These are phyloP conservation scores for Cyclotella sp. DNA, from an alignment of 108 stramenopile genomes.

Conservation along the genomic window DNA sequence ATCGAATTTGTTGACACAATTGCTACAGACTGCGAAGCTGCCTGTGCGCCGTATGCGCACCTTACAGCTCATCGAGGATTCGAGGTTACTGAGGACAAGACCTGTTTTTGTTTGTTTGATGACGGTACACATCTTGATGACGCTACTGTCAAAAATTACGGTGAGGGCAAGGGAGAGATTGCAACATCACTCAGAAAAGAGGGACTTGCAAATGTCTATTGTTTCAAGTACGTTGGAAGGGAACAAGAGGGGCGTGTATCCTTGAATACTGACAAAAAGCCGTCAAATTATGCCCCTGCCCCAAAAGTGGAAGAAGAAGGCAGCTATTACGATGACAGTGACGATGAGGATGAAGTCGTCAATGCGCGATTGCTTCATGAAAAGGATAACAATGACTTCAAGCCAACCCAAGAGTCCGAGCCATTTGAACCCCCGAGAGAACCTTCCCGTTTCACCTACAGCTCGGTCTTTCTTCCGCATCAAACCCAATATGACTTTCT, in stretches of 20 bases:
- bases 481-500: slow-evolving; percentile 46
- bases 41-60: not conserved
- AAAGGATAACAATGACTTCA: not conserved
- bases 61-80: slow-evolving; percentile 3
- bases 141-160: not conserved
- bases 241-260: not conserved
- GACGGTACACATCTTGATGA: slow-evolving; percentile 4
- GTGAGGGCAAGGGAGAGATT: slow-evolving; percentile 5
- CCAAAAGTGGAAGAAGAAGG: not conserved
- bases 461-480: slow-evolving; percentile 32
- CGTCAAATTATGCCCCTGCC: not conserved
- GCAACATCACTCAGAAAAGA: not conserved
- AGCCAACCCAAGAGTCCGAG: not conserved
- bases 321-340: not conserved
- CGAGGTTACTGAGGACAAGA: not conserved
- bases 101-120: slow-evolving; percentile 14
- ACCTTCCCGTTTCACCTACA: not conserved
- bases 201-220: not conserved
- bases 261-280: not conserved
- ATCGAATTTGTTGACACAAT: not conserved
- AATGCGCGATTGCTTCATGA: not conserved
- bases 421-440: not conserved
- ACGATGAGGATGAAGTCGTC: not conserved
- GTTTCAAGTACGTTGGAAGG: slow-evolving; percentile 2
- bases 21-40: not conserved